These are phyloP conservation scores for Asterophora lycoperdoides DNA, from an alignment of 768 basidiomycete genomes.

Conservation along the genomic window DNA sequence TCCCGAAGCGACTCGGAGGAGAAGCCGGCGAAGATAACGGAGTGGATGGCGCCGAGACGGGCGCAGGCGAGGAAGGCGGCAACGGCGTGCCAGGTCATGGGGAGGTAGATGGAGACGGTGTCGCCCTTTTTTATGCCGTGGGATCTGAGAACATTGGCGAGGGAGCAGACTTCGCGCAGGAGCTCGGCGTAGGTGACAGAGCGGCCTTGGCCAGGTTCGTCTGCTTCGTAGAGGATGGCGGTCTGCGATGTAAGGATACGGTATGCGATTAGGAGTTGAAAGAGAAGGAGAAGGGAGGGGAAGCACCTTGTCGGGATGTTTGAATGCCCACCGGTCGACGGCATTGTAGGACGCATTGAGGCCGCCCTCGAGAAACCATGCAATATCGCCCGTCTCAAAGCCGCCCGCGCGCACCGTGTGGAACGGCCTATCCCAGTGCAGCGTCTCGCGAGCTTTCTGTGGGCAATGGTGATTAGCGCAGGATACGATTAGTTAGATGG, in stretches of 20 bases:
- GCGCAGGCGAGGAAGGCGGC: conserved; percentile 98
- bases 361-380: conserved; percentile 95
- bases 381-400: conserved; percentile 82
- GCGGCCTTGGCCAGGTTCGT: conserved; percentile 80
- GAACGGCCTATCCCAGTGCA: conserved; percentile 90
- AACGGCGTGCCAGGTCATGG: conserved; percentile 94
- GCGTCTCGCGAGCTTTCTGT: conserved; percentile 68
- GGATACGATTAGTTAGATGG: not conserved
- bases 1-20: conserved; percentile 92
- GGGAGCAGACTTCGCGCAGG: conserved; percentile 79
- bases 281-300: not conserved
- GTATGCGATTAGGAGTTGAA: conserved; percentile 2
- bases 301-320: conserved; percentile 73
- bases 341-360: conserved; percentile 96
- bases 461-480: not conserved
- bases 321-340: conserved; percentile 94
- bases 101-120: conserved; percentile 88
- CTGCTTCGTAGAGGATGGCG: conserved; percentile 98
- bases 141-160: conserved; percentile 89
- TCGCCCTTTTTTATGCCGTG: conserved; percentile 95
- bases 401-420: conserved; percentile 77
- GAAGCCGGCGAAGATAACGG: conserved; percentile 97
- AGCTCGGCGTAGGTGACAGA: conserved; percentile 81
- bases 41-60: conserved; percentile 94
- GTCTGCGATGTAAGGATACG: conserved; percentile 44